phyloP scores from a whole-genome alignment of 2,329 filamentous ascomycete genomes.

The Sporothrix protearum region DNA sequence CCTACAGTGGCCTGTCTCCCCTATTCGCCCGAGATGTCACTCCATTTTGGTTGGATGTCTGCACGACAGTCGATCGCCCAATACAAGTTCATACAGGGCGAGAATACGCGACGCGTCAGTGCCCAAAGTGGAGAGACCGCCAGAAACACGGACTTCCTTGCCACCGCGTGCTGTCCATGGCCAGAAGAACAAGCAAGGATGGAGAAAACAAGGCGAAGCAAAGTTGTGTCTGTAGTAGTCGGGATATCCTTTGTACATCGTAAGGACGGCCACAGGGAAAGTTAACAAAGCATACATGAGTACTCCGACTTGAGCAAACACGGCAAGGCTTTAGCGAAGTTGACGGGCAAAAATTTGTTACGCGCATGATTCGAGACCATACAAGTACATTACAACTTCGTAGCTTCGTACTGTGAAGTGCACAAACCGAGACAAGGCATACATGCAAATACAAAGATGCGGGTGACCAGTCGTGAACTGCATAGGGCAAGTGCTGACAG shows the following conservation, averaged over 20 bases:
- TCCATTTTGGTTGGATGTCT: neutral
- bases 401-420: neutral
- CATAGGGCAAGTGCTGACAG: neutral
- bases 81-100: neutral
- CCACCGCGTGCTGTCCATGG: neutral
- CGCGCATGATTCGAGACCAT: neutral
- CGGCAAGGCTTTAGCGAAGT: neutral
- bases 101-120: constrained; percentile 5
- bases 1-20: neutral
- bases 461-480: neutral
- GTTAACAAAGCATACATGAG: neutral
- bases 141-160: neutral
- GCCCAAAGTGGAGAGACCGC: constrained; percentile 17
- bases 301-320: neutral
- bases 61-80: neutral
- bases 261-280: neutral
- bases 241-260: no score
- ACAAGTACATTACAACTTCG: no score
- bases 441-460: neutral
- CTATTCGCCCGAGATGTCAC: neutral
- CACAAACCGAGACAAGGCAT: neutral
- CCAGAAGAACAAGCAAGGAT: neutral
- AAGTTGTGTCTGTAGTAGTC: neutral
- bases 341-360: neutral
- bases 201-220: neutral